Base-by-base conservation (phyloP, 2,329 filamentous ascomycete genomes). In the Aspergillus melleus region DNA sequence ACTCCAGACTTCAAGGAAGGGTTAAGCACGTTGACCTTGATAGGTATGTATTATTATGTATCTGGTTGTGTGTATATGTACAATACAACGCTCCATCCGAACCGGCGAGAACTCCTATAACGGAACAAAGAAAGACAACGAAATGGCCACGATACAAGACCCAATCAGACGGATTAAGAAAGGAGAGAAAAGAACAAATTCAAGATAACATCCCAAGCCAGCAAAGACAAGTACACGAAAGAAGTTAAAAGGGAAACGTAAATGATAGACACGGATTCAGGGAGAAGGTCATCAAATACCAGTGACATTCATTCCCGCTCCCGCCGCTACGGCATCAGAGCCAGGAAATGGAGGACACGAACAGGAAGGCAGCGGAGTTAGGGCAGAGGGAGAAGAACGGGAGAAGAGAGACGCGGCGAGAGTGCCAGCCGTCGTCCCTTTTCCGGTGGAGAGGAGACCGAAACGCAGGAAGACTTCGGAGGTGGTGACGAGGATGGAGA, bases 401-500 rank as follows among this genome's bases (percentile, higher is more conserved):
- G 63, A 53, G 49, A 68, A 49, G 51, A 70, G 52, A 6, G 47
- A 30, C n/a, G 59, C 59, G 39, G 58, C 61, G 52, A 67, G 61
- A 11, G 65, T 66, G 42, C 60, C 54, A 0, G 62, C 56, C 1
- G 64, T 56, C 10, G 66, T 22, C 12, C 64, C 65, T 55, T 74
- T 66, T 22, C 70, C 68, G 22, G 73, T 64, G 19, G 75, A 73
- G 54, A 96, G 78, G 56, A 96, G 90, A 29, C 83, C 88, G 72
- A 98, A 98, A 6, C 95, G 85, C 54, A 99, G 80, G 57, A 90
- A 86, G 9, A 98, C 94, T 78, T 99, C 95, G 3, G 90, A 88
- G 54, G 91, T 90, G 2, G 95, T 98, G 55, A 99, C 92, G 55
- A 92, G 81, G 70, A 99, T 98, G 72, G 90, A 94, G 66, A 98